Evolutionary conservation across 2,329 filamentous ascomycete species (phyloP), one percentile per base, ranked within the genome.

Genomic region (Colletotrichum salicis): DNA sequence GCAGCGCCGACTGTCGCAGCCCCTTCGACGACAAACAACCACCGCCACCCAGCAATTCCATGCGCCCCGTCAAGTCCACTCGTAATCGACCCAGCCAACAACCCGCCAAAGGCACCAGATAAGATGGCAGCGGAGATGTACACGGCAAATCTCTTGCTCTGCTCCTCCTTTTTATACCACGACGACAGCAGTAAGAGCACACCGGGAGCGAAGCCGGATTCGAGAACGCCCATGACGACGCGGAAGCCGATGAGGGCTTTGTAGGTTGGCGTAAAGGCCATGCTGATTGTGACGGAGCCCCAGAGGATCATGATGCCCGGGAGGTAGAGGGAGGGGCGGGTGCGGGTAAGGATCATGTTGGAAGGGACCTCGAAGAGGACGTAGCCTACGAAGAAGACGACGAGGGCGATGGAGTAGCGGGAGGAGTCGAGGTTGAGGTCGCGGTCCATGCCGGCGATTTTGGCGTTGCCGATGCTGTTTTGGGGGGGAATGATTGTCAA

Each of bases 61-160:
- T 86, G 87, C 3, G 87, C 79, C 1, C 88, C 88, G 61, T 87
- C 80, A 84, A 92, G 89, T 1, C 77, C 76, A 22, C 87, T 81
- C 1, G 84, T 85, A 71, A 92, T 91, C 1, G 87, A 88, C 2
- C 88, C 89, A 0, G 90, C 89, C 12, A 92, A 83, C 5, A 91
- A 83, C 12, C 90, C 90, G 76, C 89, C 90, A 71, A 92, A 91
- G 0, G 88, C 91, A 0, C 92, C 92, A 0, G 91, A 90, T 0
- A 93, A 82, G 0, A 92, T 91, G 1, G 92, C 92, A 0, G 91
- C 91, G 0, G 90, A 92, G 81, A 94, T 94, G 84, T 93, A 93
- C 31, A 92, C 89, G 5, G 91, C 91, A 51, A 80, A 80, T 22
- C 80, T 77, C 66, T 75, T 79, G 41, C 73, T 75, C 74, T 80